These are phyloP conservation scores for Chlamydomonas applanata DNA, from an alignment of 139 green algal species.

Conservation along the genomic window DNA sequence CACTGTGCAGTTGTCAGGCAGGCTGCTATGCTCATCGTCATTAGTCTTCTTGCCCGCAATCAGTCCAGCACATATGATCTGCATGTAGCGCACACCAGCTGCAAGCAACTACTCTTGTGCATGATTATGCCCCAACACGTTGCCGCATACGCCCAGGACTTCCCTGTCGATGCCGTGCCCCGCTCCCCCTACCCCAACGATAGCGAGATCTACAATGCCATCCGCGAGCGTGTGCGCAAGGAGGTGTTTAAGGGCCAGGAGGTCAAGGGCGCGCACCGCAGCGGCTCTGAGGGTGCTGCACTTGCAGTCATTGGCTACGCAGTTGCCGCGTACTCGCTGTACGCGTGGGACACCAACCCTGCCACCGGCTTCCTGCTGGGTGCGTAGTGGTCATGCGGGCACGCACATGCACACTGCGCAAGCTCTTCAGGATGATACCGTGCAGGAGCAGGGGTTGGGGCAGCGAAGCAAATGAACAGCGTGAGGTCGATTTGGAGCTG, in stretches of 20 bases:
- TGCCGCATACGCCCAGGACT: slow-evolving; percentile 39
- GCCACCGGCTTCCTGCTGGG: slow-evolving; percentile 60
- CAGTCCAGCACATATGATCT: no score
- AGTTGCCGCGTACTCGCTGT: slow-evolving; percentile 53
- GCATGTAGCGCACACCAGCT: no score
- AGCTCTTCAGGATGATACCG: no score
- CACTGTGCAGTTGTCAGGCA: neutral
- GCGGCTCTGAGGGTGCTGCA: slow-evolving; percentile 66
- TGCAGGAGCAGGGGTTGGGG: no score
- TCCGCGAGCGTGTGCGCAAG: slow-evolving; percentile 70
- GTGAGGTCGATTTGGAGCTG: no score
- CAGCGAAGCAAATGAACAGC: no score
- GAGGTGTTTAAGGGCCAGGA: slow-evolving; percentile 80
- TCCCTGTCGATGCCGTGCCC: slow-evolving; percentile 77
- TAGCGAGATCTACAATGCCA: slow-evolving; percentile 62
- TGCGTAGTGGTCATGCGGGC: no score
- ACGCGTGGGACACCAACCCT: slow-evolving; percentile 45
- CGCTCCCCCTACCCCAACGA: slow-evolving; percentile 77
- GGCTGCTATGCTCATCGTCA: no score
- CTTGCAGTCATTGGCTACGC: slow-evolving; percentile 60
- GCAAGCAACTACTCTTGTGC: no score
- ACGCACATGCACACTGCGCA: no score
- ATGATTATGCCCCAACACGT: neutral
- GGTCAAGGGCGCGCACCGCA: slow-evolving; percentile 67
- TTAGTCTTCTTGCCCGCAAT: no score